These are phyloP conservation scores for Neonectria sp. DNA, from an alignment of 2,329 filamentous ascomycete species.

Conservation along the genomic window DNA sequence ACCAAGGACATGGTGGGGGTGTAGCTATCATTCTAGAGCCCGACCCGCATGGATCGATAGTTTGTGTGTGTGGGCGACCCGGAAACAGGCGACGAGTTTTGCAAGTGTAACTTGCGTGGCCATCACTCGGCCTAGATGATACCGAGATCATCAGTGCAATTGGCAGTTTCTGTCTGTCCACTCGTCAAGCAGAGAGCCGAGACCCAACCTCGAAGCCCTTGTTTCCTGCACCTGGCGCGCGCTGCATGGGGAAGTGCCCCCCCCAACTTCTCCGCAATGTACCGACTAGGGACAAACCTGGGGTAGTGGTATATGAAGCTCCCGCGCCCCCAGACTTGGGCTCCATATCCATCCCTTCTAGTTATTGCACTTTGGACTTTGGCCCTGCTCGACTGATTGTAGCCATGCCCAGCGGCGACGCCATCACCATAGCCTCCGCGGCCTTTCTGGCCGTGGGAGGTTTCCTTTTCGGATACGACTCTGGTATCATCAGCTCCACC, in stretches of 20 bases:
- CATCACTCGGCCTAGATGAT: slow-evolving; percentile 21
- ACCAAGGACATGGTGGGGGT: neutral
- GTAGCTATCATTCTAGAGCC: slow-evolving; percentile 1
- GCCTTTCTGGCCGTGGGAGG: slow-evolving; percentile 47
- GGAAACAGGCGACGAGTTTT: slow-evolving; percentile 8
- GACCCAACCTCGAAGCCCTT: too few species aligned
- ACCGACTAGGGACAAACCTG: slow-evolving; percentile 6
- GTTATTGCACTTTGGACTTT: neutral
- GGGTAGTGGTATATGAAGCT: slow-evolving; percentile 26
- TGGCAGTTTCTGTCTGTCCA: neutral
- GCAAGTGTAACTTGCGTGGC: neutral
- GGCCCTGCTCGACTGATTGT: neutral
- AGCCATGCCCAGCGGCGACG: slow-evolving; percentile 31
- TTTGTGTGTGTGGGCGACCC: slow-evolving; percentile 1
- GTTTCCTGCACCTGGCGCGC: too few species aligned
- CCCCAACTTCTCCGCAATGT: slow-evolving; percentile 6
- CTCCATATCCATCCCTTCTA: slow-evolving; percentile 4
- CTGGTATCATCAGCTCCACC: slow-evolving; percentile 59
- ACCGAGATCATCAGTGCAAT: slow-evolving; percentile 13
- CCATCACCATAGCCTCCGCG: slow-evolving; percentile 41
- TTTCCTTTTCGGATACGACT: slow-evolving; percentile 62
- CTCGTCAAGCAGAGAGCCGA: neutral
- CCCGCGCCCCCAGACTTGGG: slow-evolving; percentile 4
- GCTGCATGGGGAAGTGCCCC: too few species aligned
- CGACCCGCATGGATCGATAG: neutral